These are phyloP conservation scores for Kluyveromyces lactis DNA, from an alignment of 805 yeast species.

Conservation along the genomic window DNA sequence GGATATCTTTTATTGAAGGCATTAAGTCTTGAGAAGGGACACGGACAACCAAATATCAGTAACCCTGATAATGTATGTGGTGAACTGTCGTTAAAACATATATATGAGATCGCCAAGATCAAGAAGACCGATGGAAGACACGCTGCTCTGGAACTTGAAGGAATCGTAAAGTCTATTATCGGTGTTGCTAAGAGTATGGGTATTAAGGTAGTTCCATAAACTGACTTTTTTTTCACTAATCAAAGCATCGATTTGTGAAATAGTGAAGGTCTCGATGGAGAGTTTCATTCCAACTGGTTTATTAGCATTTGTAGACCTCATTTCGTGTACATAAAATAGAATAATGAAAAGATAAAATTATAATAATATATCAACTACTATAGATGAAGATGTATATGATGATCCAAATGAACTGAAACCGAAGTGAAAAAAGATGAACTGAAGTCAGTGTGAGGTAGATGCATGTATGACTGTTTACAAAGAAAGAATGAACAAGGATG, in stretches of 20 bases:
- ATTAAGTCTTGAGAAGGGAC: slow-evolving; percentile 63
- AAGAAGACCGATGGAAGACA: slow-evolving; percentile 83
- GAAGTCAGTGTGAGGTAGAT: too few species aligned
- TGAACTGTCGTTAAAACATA: slow-evolving; percentile 68
- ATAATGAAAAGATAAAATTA: not conserved
- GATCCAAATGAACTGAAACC: too few species aligned
- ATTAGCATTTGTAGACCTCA: not conserved
- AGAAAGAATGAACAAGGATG: too few species aligned
- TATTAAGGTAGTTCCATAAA: slow-evolving; percentile 61
- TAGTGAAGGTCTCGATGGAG: too few species aligned
- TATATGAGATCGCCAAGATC: slow-evolving; percentile 90
- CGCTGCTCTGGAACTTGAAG: slow-evolving; percentile 56
- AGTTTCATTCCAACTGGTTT: too few species aligned
- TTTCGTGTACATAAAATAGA: not conserved
- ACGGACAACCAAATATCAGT: slow-evolving; percentile 40
- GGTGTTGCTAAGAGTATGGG: slow-evolving; percentile 91
- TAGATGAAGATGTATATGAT: not conserved
- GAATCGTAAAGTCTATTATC: slow-evolving; percentile 72
- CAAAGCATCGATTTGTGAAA: too few species aligned
- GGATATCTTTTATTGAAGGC: slow-evolving; percentile 79
- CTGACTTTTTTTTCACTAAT: too few species aligned
- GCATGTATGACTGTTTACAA: too few species aligned
- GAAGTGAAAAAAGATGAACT: too few species aligned
- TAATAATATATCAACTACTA: slow-evolving; percentile 2
- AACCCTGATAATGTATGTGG: slow-evolving; percentile 42